Conservation (phyloP, 78 protist species). For the Dictyostelium purpureum region DNA sequence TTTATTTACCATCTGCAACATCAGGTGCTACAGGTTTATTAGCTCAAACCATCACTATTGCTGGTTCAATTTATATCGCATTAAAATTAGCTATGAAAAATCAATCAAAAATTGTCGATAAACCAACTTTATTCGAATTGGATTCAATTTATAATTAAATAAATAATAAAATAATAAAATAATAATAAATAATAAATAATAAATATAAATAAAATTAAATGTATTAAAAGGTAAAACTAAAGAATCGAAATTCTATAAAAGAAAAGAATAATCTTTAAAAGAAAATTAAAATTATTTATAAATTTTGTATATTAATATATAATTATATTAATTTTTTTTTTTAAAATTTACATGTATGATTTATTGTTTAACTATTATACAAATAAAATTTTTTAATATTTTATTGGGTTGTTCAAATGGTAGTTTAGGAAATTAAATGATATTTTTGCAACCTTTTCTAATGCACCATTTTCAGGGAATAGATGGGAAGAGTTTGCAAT, state of each 20-base stretch:
- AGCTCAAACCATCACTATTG: neutral
- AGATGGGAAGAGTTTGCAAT: slow-evolving; percentile 6
- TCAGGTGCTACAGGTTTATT: neutral
- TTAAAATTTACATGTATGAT: neutral
- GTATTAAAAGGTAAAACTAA: too few relatives aligned
- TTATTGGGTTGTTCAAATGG: too few relatives aligned
- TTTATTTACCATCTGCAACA: neutral
- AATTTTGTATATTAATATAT: neutral
- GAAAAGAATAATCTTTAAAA: too few relatives aligned
- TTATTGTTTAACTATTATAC: too few relatives aligned
- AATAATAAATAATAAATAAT: neutral
- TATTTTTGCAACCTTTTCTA: neutral
- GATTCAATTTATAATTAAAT: neutral
- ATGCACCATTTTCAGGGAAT: neutral
- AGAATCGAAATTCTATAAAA: too few relatives aligned
- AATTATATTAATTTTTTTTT: neutral
- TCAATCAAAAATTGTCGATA: slow-evolving; percentile 13
- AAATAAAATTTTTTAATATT: too few relatives aligned
- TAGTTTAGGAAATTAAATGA: neutral
- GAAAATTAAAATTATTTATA: too few relatives aligned
- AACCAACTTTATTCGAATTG: slow-evolving; percentile 26
- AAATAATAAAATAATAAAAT: neutral
- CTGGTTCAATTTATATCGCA: neutral
- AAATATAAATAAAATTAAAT: neutral
- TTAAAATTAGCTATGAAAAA: slow-evolving; percentile 4